These are phyloP conservation scores for Isatis lusitanica DNA, from an alignment of 441 rosid genomes.

Conservation along the genomic window DNA sequence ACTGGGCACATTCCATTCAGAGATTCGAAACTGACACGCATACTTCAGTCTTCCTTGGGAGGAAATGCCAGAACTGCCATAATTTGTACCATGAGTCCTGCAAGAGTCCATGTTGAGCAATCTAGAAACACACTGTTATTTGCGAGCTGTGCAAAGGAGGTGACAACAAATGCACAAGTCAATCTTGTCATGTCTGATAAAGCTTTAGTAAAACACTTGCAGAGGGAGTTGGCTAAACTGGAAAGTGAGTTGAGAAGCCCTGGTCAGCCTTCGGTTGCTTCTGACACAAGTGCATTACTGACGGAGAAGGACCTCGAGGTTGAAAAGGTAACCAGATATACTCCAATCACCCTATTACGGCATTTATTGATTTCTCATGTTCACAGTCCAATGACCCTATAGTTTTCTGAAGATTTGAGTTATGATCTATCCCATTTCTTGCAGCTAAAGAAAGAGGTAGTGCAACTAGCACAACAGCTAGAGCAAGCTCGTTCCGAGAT, in stretches of 20 bases:
- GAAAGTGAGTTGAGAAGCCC: constrained; percentile 55
- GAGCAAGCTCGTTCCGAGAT: constrained; percentile 56
- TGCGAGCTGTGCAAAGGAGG: constrained; percentile 81
- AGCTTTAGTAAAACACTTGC: constrained; percentile 64
- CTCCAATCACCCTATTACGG: background rate
- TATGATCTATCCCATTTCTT: constrained; percentile 24
- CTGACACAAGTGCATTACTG: constrained; percentile 43
- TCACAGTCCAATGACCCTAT: background rate
- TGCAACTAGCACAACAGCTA: constrained; percentile 52
- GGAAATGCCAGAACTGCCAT: constrained; percentile 74
- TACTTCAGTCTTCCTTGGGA: constrained; percentile 60
- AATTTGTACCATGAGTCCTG: constrained; percentile 67
- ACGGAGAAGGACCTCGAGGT: constrained; percentile 59
- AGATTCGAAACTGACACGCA: constrained; percentile 72
- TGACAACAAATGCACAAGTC: constrained; percentile 67
- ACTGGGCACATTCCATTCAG: constrained; percentile 64
- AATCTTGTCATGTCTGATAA: constrained; percentile 72
- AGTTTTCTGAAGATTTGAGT: constrained; percentile 10
- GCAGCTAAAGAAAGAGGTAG: constrained; percentile 68
- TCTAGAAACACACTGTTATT: constrained; percentile 73
- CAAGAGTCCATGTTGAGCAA: constrained; percentile 65
- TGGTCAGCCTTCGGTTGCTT: constrained; percentile 30
- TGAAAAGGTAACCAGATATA: constrained; percentile 45
- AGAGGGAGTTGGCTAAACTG: constrained; percentile 65
- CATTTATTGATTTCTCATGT: constrained; percentile 15